Evolutionary conservation across 805 yeast genomes (phyloP).

Genomic region (Cyberlindnera japonica): DNA sequence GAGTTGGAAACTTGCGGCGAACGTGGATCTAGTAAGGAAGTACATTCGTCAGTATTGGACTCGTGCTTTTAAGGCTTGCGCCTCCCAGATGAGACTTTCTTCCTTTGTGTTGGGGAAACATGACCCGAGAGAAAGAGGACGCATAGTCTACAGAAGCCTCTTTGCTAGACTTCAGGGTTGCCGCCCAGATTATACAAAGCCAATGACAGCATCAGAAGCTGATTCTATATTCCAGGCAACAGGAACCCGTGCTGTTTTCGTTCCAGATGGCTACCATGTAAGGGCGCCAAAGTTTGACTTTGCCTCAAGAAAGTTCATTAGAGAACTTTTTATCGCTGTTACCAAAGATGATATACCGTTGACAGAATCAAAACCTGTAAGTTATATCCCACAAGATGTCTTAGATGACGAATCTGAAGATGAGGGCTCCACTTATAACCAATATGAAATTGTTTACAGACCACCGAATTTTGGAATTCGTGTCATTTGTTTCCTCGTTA

Average conservation of each 20-base stretch:
- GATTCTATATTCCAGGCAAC: slow-evolving; percentile 38
- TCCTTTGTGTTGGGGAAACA: slow-evolving; percentile 73
- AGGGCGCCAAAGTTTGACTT: slow-evolving; percentile 87
- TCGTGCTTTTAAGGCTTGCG: slow-evolving; percentile 49
- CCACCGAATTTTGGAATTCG: slow-evolving; percentile 75
- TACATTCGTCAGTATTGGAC: slow-evolving; percentile 58
- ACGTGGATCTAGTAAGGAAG: slow-evolving; percentile 24
- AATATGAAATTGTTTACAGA: slow-evolving; percentile 74
- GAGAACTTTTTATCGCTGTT: slow-evolving; percentile 74
- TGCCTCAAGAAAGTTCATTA: slow-evolving; percentile 59
- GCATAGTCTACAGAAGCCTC: slow-evolving; percentile 50
- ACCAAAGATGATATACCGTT: slow-evolving; percentile 71
- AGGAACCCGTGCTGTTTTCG: slow-evolving; percentile 50
- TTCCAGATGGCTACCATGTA: slow-evolving; percentile 77
- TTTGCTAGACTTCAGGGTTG: slow-evolving; percentile 39
- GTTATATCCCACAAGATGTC: not conserved
- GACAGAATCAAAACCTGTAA: slow-evolving; percentile 23
- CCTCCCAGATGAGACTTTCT: slow-evolving; percentile 62
- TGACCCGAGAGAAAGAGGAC: slow-evolving; percentile 66
- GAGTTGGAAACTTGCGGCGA: not conserved
- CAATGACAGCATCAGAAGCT: slow-evolving; percentile 50
- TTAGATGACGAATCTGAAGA: slow-evolving; percentile 40
- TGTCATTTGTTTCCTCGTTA: slow-evolving; percentile 38
- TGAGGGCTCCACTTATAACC: slow-evolving; percentile 37
- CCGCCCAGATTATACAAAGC: slow-evolving; percentile 55